Evolutionary conservation across 257 asterid genomes (phyloP), one percentile per base, ranked within the genome.

Genomic region (Przewalskia tangutica): DNA sequence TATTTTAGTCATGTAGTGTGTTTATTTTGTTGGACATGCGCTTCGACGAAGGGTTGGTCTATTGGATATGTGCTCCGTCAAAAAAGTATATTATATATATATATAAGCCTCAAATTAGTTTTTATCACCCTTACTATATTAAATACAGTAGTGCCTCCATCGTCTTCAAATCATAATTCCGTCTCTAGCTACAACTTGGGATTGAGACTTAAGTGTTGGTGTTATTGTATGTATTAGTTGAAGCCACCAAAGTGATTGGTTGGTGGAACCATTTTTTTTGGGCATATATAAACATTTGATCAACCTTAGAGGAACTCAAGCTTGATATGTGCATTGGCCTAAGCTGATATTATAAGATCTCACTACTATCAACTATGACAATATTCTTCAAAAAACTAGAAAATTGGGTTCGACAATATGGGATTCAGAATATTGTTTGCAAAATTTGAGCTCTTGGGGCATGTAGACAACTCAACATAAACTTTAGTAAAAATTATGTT

Each of bases 381-480:
- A 60, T 60, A 62, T 62, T 62, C 3, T 8, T 59, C 66, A 20
- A 59, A 38, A 27, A 38, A 20, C 16, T 60, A 9, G 5, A 60
- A 58, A 53, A 14, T 53, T 53, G 6, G 5, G 11, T 34, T 63
- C 7, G 11, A 32, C 44, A 2, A 27, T 50, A 68, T 68, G 77
- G 77, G 9, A 68, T 68, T 42, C 17, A 68, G 42, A 66, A 66
- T 66, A 51, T 66, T 38, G 76, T 27, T 68, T n/a, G 6, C 1
- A 17, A 20, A 68, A 44, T 10, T 70, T 42, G 56, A 42, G 9
- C 36, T 1, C 4, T 70, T 0, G 7, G 10, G 59, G 20, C 1
- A 73, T 48, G 79, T 73, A 20, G 79, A 73, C 79, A 73, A 73
- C 60, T 73, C 79, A 73, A 48, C 18, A 48, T 34, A 65, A 34